Base-by-base conservation (phyloP, 805 yeast genomes). In the Cyberlindnera japonica region DNA sequence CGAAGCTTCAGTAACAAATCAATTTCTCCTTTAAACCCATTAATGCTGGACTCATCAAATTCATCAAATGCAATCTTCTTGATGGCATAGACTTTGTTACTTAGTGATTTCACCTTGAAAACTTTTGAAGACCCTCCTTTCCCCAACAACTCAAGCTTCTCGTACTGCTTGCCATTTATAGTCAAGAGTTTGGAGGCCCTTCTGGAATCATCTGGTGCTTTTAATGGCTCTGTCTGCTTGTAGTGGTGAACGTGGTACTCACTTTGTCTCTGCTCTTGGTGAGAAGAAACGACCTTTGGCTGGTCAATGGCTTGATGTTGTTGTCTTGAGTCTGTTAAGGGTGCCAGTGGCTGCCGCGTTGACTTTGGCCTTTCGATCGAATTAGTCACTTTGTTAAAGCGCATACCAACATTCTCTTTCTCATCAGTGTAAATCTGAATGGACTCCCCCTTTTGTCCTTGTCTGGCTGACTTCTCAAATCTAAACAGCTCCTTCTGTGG, bases 91-190 rank as follows among this genome's bases (percentile, higher is more conserved):
- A 75, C 62, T 49, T 74, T 77, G 45, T 77, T 78, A 35, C 71
- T 72, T 50, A 49, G n/a, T 0, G 75, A 67, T 50, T 75, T 82
- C 1, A 83, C 93, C 58, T 82, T 84, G 66, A 82, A 90, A 16
- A 90, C 98, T 56, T 83, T 87, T 0, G 96, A 89, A 0, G 96
- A 75, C 0, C 97, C 98, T 19, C 97, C 98, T 59, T 84, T 75
- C 5, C 97, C 98, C 15, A 90, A 60, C 12, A 85, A 66, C 54
- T 88, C 96, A 20, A 85, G 63, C 41, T 82, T 74, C 53, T 83
- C 90, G 56, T 85, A 91, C 31, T 72, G 72, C 24, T 70, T 71
- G 2, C 75, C 79, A 57, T 88, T 85, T 1, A 82, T 74, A 7
- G 54, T 50, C 5, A 73, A 55, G 2, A 59, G 41, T 18, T 48